These are phyloP conservation scores for Cryptococcus depauperatus DNA, from an alignment of 1,284 basidiomycete genomes.

Conservation along the genomic window DNA sequence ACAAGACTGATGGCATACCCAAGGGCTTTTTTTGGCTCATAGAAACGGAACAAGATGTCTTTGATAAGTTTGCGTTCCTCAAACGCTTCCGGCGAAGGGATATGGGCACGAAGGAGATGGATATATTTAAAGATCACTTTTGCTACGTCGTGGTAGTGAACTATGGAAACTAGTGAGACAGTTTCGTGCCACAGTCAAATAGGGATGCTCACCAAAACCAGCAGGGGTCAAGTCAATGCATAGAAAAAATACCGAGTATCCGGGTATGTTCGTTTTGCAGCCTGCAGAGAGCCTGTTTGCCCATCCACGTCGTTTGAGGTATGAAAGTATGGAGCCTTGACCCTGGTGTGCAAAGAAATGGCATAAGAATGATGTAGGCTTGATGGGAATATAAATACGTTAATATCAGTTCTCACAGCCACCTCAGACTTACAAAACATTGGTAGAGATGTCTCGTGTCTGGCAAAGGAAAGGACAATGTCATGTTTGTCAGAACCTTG, in stretches of 20 bases:
- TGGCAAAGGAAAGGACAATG: conserved; percentile 79
- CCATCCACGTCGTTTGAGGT: conserved; percentile 90
- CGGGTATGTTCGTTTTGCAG: conserved; percentile 58
- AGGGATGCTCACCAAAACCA: conserved; percentile 76
- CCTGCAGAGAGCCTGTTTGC: conserved; percentile 70
- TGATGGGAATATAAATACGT: neutral
- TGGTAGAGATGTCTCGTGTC: conserved; percentile 74
- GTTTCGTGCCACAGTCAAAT: neutral
- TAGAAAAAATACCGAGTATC: conserved; percentile 83
- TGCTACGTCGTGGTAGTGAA: conserved; percentile 68
- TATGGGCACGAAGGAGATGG: conserved; percentile 60
- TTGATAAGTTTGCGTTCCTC: conserved; percentile 69
- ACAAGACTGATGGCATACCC: conserved; percentile 74
- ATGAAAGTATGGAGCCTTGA: conserved; percentile 82
- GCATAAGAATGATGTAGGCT: conserved; percentile 70
- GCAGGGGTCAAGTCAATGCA: conserved; percentile 73
- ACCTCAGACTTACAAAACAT: conserved; percentile 50
- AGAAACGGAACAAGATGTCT: conserved; percentile 74
- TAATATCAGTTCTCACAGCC: too few species aligned
- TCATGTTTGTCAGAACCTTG: conserved; percentile 76
- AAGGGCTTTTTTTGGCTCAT: conserved; percentile 72
- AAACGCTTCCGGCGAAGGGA: conserved; percentile 67
- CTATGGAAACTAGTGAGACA: too few species aligned
- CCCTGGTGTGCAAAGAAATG: conserved; percentile 96
- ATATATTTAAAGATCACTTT: conserved; percentile 80